A percentile compares a stretch with the other conserved stretches of the same genome.
phyloP scores from a whole-genome alignment of 345 rosid genomes.

The Aegle marmelos region DNA sequence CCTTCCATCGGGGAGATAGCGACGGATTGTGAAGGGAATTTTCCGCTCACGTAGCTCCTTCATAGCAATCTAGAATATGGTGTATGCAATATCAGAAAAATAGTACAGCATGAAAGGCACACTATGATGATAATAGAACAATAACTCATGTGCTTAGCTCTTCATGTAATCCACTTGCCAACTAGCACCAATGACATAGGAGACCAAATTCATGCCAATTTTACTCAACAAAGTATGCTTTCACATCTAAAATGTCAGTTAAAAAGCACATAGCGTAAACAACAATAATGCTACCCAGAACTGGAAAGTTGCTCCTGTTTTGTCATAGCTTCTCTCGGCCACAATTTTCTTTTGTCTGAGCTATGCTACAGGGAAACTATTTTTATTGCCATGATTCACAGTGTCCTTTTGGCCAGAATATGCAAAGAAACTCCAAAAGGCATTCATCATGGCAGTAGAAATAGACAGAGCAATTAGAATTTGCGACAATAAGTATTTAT shows the following conservation, averaged over 20 bases:
- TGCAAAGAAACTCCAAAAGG: background rate
- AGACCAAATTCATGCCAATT: background rate
- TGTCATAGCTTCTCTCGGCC: background rate
- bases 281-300: background rate
- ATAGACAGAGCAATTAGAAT: background rate
- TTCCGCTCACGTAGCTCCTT: slow-evolving; percentile 84
- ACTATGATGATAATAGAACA: background rate
- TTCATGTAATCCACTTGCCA: background rate
- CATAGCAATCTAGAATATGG: slow-evolving; percentile 66
- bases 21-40: slow-evolving; percentile 85
- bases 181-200: background rate
- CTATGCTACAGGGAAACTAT: background rate
- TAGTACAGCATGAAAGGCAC: background rate
- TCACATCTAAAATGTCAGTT: background rate
- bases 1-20: slow-evolving; percentile 87
- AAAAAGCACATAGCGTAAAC: background rate
- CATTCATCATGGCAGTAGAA: background rate
- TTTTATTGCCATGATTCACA: background rate
- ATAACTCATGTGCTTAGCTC: background rate
- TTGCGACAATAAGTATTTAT: no score
- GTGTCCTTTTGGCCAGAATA: background rate
- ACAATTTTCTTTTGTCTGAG: background rate
- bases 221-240: background rate
- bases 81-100: background rate
- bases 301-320: background rate